Conservation (phyloP, 2,329 filamentous ascomycete genomes). For the Penicillium decumbens region DNA sequence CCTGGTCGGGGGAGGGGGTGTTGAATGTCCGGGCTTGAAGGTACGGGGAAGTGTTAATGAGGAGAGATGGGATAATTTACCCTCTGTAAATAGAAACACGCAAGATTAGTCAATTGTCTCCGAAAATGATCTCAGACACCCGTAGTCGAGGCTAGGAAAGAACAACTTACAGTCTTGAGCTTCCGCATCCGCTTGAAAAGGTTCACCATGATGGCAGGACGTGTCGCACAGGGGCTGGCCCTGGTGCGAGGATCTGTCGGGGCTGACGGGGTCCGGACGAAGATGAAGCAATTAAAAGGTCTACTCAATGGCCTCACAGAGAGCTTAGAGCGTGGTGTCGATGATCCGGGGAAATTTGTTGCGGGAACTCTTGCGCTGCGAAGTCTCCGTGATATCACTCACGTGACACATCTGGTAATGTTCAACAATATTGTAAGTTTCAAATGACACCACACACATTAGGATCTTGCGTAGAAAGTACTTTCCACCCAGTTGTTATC, state of each 20-base stretch:
- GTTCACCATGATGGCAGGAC: constrained; percentile 42
- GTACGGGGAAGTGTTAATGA: constrained; percentile 1
- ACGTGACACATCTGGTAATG: constrained; percentile 14
- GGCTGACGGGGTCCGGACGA: neutral
- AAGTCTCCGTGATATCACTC: constrained; percentile 24
- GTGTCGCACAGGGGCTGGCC: constrained; percentile 19
- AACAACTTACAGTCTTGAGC: constrained; percentile 61
- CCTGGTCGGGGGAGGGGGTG: neutral
- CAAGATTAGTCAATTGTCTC: constrained; percentile 13
- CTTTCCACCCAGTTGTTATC: no score
- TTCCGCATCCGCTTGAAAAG: constrained; percentile 64
- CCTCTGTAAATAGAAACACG: constrained; percentile 23
- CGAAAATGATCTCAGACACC: neutral
- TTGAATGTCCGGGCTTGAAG: constrained; percentile 2
- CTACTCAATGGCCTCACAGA: constrained; percentile 3
- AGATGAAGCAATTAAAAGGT: neutral
- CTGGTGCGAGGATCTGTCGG: constrained; percentile 8
- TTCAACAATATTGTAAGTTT: neutral
- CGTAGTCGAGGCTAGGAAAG: neutral
- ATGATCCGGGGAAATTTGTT: constrained; percentile 24
- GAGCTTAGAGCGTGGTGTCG: constrained; percentile 10
- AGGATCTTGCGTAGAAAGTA: neutral
- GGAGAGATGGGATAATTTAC: constrained; percentile 21
- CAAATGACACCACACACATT: neutral
- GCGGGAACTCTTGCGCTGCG: constrained; percentile 20